Base-by-base conservation (phyloP, 2,329 filamentous ascomycete species). In the Gyromitra esculenta region DNA sequence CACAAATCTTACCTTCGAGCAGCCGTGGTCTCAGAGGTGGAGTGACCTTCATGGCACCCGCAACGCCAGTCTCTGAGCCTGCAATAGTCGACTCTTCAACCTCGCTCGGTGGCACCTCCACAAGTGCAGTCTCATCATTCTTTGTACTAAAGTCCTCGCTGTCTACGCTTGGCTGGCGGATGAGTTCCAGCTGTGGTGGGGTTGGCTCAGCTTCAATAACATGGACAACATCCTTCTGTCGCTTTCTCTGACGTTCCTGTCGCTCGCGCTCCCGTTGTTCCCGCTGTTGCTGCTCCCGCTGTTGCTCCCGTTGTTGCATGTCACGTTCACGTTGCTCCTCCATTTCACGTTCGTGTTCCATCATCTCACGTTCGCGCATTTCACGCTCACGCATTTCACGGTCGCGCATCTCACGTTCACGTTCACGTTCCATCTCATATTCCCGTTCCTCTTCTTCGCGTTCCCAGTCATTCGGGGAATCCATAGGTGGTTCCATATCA, bases 1-100 rank as follows among this genome's bases (percentile, higher is more conserved):
- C 85, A 67, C 77, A 79, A 18, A 81, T 78, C 67, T 81, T 79
- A 13, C 79, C 80, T 60, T 81, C 80, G n/a, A 81, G 68, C 35
- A 81, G 54, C 5, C 80, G 76, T 9, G 79, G 78, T 2, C 79
- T 59, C n/a, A 80, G 56, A 18, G 80, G 79, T 1, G 72, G 79
- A 13, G 77, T 18, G 13, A 77, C 75, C 6, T 41, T 25, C 75
- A 74, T 65, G 7, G 65, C 52, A 31, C 76, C 59, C 2, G 57
- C 72, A 15, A 77, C 65, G 7, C 72, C 67, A 18, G 77, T 63
- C 39, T 71, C 54, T 15, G 37, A 43, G 9, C 72, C 56, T 2
- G 75, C 68, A 48, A 78, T 65, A 2, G 68, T 64, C 45, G 69
- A 69, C 60, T 77, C 76, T n/a, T 75, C 76, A 11, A 76, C 76